Evolutionary conservation across 2,329 filamentous ascomycete genomes (phyloP).

Genomic region (Ceratocystis cubensis): DNA sequence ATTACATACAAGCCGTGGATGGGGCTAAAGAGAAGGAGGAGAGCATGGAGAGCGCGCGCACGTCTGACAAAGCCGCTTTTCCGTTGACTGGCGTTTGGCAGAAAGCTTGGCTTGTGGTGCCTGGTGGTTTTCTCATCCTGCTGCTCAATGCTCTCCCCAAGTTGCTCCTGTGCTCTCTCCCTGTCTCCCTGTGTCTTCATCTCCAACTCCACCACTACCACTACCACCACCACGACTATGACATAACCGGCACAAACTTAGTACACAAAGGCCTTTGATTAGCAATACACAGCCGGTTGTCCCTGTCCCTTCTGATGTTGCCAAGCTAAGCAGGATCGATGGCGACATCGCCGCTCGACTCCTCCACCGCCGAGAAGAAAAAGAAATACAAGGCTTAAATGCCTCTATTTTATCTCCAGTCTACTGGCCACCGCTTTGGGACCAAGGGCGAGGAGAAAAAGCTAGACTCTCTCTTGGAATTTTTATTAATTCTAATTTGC

Average conservation of each 20-base stretch:
- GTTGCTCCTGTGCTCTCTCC: not conserved
- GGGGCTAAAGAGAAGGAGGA: not conserved
- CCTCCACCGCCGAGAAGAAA: not conserved
- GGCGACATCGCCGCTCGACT: constrained; percentile 25
- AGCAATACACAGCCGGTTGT: not conserved
- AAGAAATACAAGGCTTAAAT: not conserved
- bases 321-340: constrained; percentile 22
- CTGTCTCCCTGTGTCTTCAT: too few relatives aligned
- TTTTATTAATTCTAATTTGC: not conserved
- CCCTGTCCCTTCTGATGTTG: not conserved
- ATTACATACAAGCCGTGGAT: not conserved
- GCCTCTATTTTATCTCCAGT: not conserved
- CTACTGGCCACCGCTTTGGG: not conserved
- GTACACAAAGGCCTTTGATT: too few relatives aligned
- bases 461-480: not conserved
- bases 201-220: too few relatives aligned
- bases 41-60: too few relatives aligned
- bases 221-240: too few relatives aligned
- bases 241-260: too few relatives aligned
- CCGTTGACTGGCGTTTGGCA: not conserved
- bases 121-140: not conserved
- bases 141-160: too few relatives aligned
- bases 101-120: not conserved
- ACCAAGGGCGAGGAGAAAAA: not conserved
- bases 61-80: too few relatives aligned